Evolutionary conservation across 306 rosid genomes (phyloP).

Genomic region (Vicia villosa): DNA sequence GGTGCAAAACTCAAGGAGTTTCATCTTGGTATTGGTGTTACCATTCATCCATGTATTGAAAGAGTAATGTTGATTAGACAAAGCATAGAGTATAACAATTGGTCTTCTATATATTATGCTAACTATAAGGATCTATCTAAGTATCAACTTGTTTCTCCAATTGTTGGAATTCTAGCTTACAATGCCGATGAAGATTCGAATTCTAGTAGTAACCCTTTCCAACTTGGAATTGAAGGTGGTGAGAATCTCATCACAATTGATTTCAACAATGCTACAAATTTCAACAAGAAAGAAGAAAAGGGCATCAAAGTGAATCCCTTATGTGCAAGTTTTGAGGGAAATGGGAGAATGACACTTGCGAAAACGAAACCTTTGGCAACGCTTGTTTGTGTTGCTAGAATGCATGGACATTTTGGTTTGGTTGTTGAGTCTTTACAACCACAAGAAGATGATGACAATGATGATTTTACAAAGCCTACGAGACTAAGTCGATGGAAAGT

Average conservation of each 20-base stretch:
- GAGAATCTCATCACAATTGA: conserved; percentile 72
- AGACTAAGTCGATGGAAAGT: conserved; percentile 76
- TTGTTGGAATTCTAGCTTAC: conserved; percentile 79
- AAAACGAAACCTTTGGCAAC: conserved; percentile 56
- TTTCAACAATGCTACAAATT: conserved; percentile 56
- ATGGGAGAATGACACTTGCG: conserved; percentile 71
- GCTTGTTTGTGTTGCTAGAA: conserved; percentile 62
- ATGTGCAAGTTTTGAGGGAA: conserved; percentile 83
- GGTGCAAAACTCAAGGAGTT: conserved; percentile 83
- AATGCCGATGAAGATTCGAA: conserved; percentile 65
- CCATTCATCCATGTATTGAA: conserved; percentile 78
- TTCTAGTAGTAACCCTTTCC: conserved; percentile 67
- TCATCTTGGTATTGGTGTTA: conserved; percentile 63
- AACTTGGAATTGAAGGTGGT: conserved; percentile 68
- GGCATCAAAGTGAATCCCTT: conserved; percentile 42
- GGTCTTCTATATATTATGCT: conserved; percentile 71
- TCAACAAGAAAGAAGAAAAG: conserved; percentile 21
- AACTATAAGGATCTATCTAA: conserved; percentile 66
- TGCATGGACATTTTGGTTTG: conserved; percentile 91
- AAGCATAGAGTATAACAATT: conserved; percentile 64
- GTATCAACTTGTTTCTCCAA: conserved; percentile 77
- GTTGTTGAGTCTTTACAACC: conserved; percentile 55
- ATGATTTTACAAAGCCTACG: conserved; percentile 45
- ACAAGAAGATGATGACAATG: conserved; percentile 41
- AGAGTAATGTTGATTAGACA: conserved; percentile 77